Conservation (phyloP, 768 basidiomycete genomes). For the Leccinum disarticulatum region DNA sequence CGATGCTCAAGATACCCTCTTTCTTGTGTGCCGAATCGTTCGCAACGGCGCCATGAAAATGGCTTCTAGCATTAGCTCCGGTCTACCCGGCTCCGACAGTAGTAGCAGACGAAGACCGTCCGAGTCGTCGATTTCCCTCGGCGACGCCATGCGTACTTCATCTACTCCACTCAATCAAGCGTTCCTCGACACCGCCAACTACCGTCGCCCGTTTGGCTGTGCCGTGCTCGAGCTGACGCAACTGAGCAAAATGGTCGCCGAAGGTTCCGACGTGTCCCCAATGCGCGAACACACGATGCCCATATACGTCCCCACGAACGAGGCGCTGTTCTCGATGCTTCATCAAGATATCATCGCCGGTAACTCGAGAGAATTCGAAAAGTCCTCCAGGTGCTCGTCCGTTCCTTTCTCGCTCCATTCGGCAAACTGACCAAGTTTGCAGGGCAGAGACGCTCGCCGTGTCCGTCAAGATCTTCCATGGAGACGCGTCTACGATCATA, state of each 20-base stretch:
- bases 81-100: slow-evolving; percentile 39
- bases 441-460: slow-evolving; percentile 89
- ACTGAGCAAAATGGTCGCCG: slow-evolving; percentile 63
- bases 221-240: slow-evolving; percentile 87
- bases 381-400: slow-evolving; percentile 65
- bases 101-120: slow-evolving; percentile 51
- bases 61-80: slow-evolving; percentile 52
- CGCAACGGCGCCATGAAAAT: slow-evolving; percentile 85
- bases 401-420: background rate
- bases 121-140: slow-evolving; percentile 45
- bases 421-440: slow-evolving; percentile 4
- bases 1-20: slow-evolving; percentile 84
- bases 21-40: slow-evolving; percentile 88
- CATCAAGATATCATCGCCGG: slow-evolving; percentile 92
- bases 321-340: slow-evolving; percentile 85
- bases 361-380: slow-evolving; percentile 78
- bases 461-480: slow-evolving; percentile 83
- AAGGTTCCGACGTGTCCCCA: slow-evolving; percentile 60
- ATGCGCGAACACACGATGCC: slow-evolving; percentile 82
- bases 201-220: slow-evolving; percentile 93
- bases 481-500: slow-evolving; percentile 71
- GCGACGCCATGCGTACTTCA: slow-evolving; percentile 27
- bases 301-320: slow-evolving; percentile 81
- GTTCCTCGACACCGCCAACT: slow-evolving; percentile 44
- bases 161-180: slow-evolving; percentile 27